Evolutionary conservation across 352 stramenopile genomes (phyloP), one percentile per base, ranked within the genome.

Genomic region (Phytophthora parvispora): DNA sequence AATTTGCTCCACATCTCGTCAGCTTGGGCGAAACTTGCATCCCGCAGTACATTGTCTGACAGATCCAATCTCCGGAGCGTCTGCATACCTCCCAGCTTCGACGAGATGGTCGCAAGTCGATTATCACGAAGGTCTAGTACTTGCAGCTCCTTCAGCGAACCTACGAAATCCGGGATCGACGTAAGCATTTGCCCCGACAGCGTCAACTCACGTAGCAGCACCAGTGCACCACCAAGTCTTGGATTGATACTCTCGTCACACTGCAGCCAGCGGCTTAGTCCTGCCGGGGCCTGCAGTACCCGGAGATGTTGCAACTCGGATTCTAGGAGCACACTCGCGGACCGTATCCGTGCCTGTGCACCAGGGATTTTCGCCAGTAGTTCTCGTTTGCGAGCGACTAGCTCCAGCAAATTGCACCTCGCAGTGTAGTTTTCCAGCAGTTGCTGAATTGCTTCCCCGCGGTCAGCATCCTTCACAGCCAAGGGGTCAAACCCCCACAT

Each of bases 401-500:
- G 36, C 47, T 77, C 64, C 28, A 60, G 10, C 12, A 73, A 57
- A 9, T 70, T 32, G 10, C 62, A 47, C 24, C 71, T 56, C 34
- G 78, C 55, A 0, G 57, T 52, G 38, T 86, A 74, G 16, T 84
- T 76, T 45, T 89, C 85, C 24, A 74, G 55, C 18, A 85, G 28
- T 24, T 15, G 68, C 40, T 59, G 54, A 2, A 58, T 78, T 24
- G 29, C 77, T 67, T 60, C 67, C 62, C 22, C 78, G 57, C 42
- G 68, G 31, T 51, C 82, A 45, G 47, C 77, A 75, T 73, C 64
- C 36, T 58, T 73, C 29, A 77, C 53, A 1, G 40, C 52, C 13
- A 66, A 61, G 4, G 70, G 62, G 16, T 91, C 70, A 59, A 92
- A 85, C 5, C 67, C 60, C 85, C 83, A 93, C 57, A 89, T 66